A percentile compares a stretch with the other conserved stretches of the same genome.
Evolutionary conservation across 2,329 filamentous ascomycete genomes (phyloP).

Genomic region (Cladosporium cucumerinum): DNA sequence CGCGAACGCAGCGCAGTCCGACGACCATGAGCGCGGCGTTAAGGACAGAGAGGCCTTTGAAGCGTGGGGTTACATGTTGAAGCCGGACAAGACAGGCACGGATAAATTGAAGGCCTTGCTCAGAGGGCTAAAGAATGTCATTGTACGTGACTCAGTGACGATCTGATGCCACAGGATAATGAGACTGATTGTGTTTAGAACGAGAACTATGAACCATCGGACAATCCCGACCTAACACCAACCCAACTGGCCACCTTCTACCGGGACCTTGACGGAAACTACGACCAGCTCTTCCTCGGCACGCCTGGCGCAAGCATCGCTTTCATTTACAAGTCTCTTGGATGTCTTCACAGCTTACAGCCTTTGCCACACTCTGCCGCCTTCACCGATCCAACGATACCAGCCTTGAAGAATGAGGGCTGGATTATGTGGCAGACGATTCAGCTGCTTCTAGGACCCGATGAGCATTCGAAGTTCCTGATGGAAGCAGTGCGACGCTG

Average conservation of each 20-base stretch:
- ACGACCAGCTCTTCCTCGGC: constrained; percentile 67
- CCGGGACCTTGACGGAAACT: constrained; percentile 45
- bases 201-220: constrained; percentile 41
- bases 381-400: constrained; percentile 72
- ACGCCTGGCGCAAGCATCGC: constrained; percentile 73
- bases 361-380: constrained; percentile 45
- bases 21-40: constrained; percentile 27
- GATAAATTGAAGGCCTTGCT: constrained; percentile 46
- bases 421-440: constrained; percentile 95
- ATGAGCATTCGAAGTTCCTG: constrained; percentile 81
- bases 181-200: constrained; percentile 33
- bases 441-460: constrained; percentile 80
- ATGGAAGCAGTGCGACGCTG: constrained; percentile 77
- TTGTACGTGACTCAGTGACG: constrained; percentile 34
- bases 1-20: constrained; percentile 12
- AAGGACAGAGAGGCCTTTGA: constrained; percentile 44
- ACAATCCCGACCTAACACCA: constrained; percentile 47
- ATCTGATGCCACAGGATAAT: neutral
- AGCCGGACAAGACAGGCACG: constrained; percentile 50
- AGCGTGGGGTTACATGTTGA: constrained; percentile 52
- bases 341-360: constrained; percentile 84
- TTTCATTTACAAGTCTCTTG: constrained; percentile 87
- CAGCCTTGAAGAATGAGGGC: constrained; percentile 75
- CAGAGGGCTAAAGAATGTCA: constrained; percentile 45
- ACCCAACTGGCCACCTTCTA: constrained; percentile 50